A percentile compares a stretch with the other conserved stretches of the same genome.
These are phyloP conservation scores for Domatiomyces catenatus DNA, from an alignment of 2,329 filamentous ascomycete species.

Conservation along the genomic window DNA sequence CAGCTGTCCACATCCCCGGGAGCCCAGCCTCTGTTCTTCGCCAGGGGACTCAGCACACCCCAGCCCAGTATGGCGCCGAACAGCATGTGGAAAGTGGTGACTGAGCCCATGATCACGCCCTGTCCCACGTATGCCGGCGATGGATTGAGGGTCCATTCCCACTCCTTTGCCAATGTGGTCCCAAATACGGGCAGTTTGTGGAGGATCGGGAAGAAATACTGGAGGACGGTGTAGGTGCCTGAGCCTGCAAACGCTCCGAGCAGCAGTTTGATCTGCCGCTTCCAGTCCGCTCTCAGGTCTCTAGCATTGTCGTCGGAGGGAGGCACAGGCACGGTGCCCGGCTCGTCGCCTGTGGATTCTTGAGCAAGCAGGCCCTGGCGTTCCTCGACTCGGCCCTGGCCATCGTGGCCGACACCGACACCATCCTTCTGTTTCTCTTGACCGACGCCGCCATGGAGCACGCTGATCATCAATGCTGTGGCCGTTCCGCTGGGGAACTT, in stretches of 20 bases:
- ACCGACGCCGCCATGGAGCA: slow-evolving; percentile 54
- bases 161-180: slow-evolving; percentile 52
- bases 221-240: slow-evolving; percentile 54
- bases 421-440: slow-evolving; percentile 24
- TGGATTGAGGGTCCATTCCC: slow-evolving; percentile 93
- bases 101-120: slow-evolving; percentile 95
- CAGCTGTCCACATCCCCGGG: slow-evolving; percentile 74
- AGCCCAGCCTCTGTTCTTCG: slow-evolving; percentile 76
- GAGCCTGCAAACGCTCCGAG: slow-evolving; percentile 45
- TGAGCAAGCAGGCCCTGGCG: slow-evolving; percentile 19
- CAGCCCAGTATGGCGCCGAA: slow-evolving; percentile 79
- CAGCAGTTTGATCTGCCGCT: slow-evolving; percentile 44
- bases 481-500: slow-evolving; percentile 94
- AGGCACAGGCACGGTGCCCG: slow-evolving; percentile 27
- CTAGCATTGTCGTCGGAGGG: slow-evolving; percentile 16
- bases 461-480: slow-evolving; percentile 80
- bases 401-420: slow-evolving; percentile 10
- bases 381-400: slow-evolving; percentile 17
- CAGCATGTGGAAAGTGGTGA: slow-evolving; percentile 90
- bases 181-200: slow-evolving; percentile 83
- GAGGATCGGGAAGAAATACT: slow-evolving; percentile 77
- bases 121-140: slow-evolving; percentile 96
- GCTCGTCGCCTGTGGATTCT: slow-evolving; percentile 23
- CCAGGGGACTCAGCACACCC: slow-evolving; percentile 77
- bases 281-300: slow-evolving; percentile 40